phyloP scores from a whole-genome alignment of 2,329 filamentous ascomycete species.

The Scedosporium apiospermum region DNA sequence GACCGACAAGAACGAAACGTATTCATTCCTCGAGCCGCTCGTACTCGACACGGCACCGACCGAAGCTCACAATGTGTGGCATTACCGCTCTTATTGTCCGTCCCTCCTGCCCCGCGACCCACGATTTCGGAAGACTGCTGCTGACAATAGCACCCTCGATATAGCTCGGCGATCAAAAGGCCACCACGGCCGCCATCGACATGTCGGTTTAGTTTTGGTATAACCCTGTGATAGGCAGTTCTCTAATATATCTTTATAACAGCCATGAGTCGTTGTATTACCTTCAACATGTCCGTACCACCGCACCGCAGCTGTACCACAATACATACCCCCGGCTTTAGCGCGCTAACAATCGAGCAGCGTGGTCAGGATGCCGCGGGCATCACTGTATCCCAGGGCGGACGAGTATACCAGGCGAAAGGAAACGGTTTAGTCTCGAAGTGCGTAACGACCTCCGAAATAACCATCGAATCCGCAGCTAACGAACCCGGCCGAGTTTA shows the following conservation, averaged over 20 bases:
- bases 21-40: too few relatives aligned
- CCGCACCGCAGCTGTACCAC: neutral
- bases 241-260: too few relatives aligned
- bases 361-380: slow-evolving; percentile 83
- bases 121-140: neutral
- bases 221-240: too few relatives aligned
- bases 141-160: neutral
- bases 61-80: neutral
- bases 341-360: slow-evolving; percentile 26
- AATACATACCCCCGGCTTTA: too few relatives aligned
- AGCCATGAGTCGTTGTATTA: slow-evolving; percentile 60
- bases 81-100: neutral
- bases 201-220: slow-evolving; percentile 21
- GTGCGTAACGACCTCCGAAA: slow-evolving; percentile 4
- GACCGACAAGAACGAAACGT: too few relatives aligned
- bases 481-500: too few relatives aligned
- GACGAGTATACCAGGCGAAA: slow-evolving; percentile 81
- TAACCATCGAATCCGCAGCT: too few relatives aligned
- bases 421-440: slow-evolving; percentile 79
- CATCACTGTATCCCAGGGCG: slow-evolving; percentile 68
- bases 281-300: slow-evolving; percentile 40
- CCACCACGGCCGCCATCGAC: slow-evolving; percentile 45
- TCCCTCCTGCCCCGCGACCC: neutral
- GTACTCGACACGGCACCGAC: too few relatives aligned
- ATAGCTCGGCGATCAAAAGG: slow-evolving; percentile 3